Evolutionary conservation across 305 asterid genomes (phyloP).

Genomic region (Fraxinus dipetala): DNA sequence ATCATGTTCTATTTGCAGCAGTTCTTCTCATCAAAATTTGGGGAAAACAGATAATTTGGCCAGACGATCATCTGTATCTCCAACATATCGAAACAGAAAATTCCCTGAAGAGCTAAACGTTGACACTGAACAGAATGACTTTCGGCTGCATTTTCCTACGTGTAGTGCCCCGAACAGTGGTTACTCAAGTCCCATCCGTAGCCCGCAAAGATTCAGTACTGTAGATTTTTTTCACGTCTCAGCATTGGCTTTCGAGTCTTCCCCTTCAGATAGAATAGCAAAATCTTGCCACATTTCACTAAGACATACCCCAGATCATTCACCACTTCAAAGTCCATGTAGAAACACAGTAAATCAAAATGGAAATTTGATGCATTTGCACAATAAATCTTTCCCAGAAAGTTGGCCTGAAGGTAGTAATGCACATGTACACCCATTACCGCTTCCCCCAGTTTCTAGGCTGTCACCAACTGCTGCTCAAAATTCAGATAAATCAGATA

Average conservation of each 20-base stretch:
- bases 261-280: conserved; percentile 34
- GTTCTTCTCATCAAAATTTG: conserved; percentile 19
- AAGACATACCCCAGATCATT: conserved; percentile 38
- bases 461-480: conserved; percentile 28
- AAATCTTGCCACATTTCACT: conserved; percentile 33
- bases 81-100: conserved; percentile 48
- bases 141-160: conserved; percentile 40
- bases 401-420: conserved; percentile 39
- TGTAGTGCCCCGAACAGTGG: conserved; percentile 80
- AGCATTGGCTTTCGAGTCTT: conserved; percentile 26
- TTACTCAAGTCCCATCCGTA: conserved; percentile 61
- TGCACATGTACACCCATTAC: conserved; percentile 59
- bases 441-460: conserved; percentile 69
- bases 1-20: conserved; percentile 35
- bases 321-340: conserved; percentile 44
- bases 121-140: conserved; percentile 37
- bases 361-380: conserved; percentile 22
- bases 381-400: conserved; percentile 48
- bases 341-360: conserved; percentile 25
- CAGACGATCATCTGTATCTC: conserved; percentile 23
- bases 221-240: conserved; percentile 44
- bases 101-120: conserved; percentile 39
- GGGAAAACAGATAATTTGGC: conserved; percentile 40
- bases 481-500: background rate
- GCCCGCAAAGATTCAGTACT: conserved; percentile 58